phyloP scores from a whole-genome alignment of 345 rosid genomes.

The Psidium guajava region DNA sequence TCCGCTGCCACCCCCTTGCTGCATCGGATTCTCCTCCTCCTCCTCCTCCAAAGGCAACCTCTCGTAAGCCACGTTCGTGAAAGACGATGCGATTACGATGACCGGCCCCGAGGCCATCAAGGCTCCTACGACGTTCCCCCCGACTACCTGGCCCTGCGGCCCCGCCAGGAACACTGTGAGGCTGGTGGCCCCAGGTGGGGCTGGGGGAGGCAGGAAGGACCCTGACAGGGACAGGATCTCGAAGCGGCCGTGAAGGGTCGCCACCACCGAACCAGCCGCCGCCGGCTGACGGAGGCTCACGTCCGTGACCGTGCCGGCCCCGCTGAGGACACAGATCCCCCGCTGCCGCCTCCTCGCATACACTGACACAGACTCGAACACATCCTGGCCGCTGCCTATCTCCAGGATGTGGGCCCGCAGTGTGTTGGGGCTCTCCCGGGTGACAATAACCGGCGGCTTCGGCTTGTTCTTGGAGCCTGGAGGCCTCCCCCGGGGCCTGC shows the following conservation, averaged over 20 bases:
- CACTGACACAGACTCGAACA: constrained; percentile 27
- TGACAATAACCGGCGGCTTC: constrained; percentile 36
- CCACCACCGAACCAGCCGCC: constrained; percentile 22
- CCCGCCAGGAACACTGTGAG: constrained; percentile 32
- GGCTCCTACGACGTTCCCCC: constrained; percentile 41
- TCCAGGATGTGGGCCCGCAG: constrained; percentile 39
- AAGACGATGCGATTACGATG: constrained; percentile 32
- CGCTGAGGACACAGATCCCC: constrained; percentile 37
- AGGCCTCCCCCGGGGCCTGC: constrained; percentile 35
- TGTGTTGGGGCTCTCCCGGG: constrained; percentile 37
- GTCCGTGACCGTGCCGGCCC: constrained; percentile 35
- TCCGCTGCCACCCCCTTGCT: background rate
- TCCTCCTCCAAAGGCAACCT: constrained; percentile 35
- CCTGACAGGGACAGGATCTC: constrained; percentile 42
- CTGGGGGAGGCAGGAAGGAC: constrained; percentile 39
- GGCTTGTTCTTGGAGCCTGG: constrained; percentile 36
- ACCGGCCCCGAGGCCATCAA: constrained; percentile 41
- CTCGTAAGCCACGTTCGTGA: constrained; percentile 38
- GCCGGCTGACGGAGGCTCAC: constrained; percentile 42
- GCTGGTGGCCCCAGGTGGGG: constrained; percentile 44
- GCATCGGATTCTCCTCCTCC: constrained; percentile 8
- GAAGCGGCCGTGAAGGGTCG: constrained; percentile 33
- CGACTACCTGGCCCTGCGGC: constrained; percentile 43
- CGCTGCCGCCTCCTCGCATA: constrained; percentile 32
- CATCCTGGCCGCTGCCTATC: constrained; percentile 28